phyloP scores from a whole-genome alignment of 257 asterid species.

The Paraleonurus japonicus region DNA sequence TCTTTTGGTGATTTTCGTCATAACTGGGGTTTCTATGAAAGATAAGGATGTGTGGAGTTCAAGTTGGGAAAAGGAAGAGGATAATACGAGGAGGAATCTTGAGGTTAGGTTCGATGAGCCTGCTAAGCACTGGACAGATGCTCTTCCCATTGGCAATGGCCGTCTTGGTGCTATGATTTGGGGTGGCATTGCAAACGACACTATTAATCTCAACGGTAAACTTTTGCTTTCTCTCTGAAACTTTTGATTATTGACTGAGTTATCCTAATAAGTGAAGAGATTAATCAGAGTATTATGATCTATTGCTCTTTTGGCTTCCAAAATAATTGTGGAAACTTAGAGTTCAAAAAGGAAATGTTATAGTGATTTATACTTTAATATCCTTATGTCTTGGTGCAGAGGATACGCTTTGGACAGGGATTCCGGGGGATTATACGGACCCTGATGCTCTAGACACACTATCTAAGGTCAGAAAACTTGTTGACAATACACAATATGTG shows the following conservation, averaged over 20 bases:
- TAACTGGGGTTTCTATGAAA: constrained; percentile 27
- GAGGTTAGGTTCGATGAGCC: constrained; percentile 55
- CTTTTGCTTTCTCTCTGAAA: neutral
- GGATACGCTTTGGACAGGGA: constrained; percentile 88
- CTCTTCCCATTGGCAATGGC: constrained; percentile 84
- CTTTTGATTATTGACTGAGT: neutral
- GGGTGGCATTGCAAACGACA: constrained; percentile 64
- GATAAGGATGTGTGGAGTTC: constrained; percentile 66
- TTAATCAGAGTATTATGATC: neutral
- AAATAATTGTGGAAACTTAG: neutral
- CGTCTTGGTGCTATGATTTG: constrained; percentile 90
- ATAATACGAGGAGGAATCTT: constrained; percentile 38
- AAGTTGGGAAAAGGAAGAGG: constrained; percentile 24
- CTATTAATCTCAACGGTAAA: constrained; percentile 76
- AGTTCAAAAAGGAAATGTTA: neutral
- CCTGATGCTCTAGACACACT: constrained; percentile 45
- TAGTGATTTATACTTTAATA: neutral
- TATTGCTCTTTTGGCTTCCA: neutral
- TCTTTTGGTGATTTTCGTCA: constrained; percentile 14
- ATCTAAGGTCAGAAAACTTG: constrained; percentile 63
- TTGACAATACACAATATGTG: constrained; percentile 45
- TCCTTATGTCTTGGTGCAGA: constrained; percentile 43
- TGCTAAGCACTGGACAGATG: constrained; percentile 79
- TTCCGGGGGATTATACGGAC: constrained; percentile 56
- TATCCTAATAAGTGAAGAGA: neutral